These are phyloP conservation scores for Fragilaria radians DNA, from an alignment of 108 stramenopile genomes.

Conservation along the genomic window DNA sequence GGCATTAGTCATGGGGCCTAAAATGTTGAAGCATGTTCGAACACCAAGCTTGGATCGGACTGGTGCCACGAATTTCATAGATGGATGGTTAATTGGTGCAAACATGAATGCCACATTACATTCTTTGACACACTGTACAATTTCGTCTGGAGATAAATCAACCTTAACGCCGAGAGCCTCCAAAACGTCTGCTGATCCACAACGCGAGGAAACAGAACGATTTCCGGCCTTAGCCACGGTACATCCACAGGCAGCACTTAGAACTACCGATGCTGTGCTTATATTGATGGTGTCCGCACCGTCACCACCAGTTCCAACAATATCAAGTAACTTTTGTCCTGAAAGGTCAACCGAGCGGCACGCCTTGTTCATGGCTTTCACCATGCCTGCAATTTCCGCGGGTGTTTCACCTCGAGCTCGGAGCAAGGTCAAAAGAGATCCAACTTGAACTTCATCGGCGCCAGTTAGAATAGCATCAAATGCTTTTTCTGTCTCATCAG, in stretches of 20 bases:
- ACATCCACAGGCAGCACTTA: constrained; percentile 95
- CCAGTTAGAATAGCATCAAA: constrained; percentile 70
- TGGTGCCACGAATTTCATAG: constrained; percentile 95
- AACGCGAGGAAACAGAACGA: constrained; percentile 84
- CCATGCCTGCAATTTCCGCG: constrained; percentile 93
- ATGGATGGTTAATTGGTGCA: constrained; percentile 96
- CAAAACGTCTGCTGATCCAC: constrained; percentile 94
- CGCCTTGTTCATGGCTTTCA: constrained; percentile 88
- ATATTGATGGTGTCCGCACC: constrained; percentile 99
- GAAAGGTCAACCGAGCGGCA: constrained; percentile 64
- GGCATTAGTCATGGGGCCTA: constrained; percentile 98
- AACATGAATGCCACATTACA: constrained; percentile 94
- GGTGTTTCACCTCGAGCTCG: constrained; percentile 90
- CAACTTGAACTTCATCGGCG: constrained; percentile 80
- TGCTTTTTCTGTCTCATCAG: constrained; percentile 75
- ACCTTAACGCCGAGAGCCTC: constrained; percentile 93
- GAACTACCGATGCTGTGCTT: constrained; percentile 87
- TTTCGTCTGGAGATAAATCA: constrained; percentile 80
- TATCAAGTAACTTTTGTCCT: constrained; percentile 82
- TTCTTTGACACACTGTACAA: constrained; percentile 83
- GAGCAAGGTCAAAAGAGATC: constrained; percentile 82
- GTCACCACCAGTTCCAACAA: constrained; percentile 99
- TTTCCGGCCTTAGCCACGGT: constrained; percentile 96
- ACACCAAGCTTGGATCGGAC: constrained; percentile 92
- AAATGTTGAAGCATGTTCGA: constrained; percentile 95